phyloP scores from a whole-genome alignment of 1,139 yeast genomes.

The Hemisphaericaspora lyxosophila region DNA sequence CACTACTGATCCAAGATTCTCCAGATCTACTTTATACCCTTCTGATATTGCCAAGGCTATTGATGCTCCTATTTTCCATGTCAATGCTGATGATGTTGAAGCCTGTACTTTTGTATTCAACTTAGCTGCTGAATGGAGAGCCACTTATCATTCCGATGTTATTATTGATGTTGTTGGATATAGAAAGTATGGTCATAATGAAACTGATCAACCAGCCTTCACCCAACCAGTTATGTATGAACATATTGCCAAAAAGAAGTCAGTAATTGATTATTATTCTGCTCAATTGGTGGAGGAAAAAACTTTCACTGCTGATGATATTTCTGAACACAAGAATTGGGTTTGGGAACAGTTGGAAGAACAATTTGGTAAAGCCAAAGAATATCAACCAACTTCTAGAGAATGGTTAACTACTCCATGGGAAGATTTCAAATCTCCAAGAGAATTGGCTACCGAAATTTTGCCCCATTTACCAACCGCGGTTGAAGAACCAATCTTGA shows the following conservation, averaged over 20 bases:
- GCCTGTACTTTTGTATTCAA: conserved; percentile 88
- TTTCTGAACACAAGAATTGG: conserved; percentile 96
- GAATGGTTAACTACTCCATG: conserved; percentile 99
- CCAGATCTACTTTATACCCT: conserved; percentile 97
- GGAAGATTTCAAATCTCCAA: conserved; percentile 99
- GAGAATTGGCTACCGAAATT: conserved; percentile 92
- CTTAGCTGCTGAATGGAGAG: conserved; percentile 98
- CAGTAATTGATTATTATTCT: conserved; percentile 83
- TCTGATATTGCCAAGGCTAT: conserved; percentile 95
- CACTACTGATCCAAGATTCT: conserved; percentile 97
- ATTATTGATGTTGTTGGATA: conserved; percentile 96
- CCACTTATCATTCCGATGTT: conserved; percentile 92
- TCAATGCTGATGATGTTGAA: conserved; percentile 97
- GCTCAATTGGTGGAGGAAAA: conserved; percentile 81
- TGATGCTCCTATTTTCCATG: conserved; percentile 99
- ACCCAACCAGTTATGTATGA: conserved; percentile 98
- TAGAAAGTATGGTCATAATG: conserved; percentile 98
- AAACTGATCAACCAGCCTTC: conserved; percentile 98
- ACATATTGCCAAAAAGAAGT: conserved; percentile 82
- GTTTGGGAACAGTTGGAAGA: conserved; percentile 95
- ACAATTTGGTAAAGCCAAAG: conserved; percentile 82
- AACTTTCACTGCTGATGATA: conserved; percentile 83
- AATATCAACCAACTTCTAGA: conserved; percentile 86
- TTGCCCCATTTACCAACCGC: conserved; percentile 97
- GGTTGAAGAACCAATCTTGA: conserved; percentile 68